These are phyloP conservation scores for Debaryomycetaceae sp. DNA, from an alignment of 1,139 yeast species.

Conservation along the genomic window DNA sequence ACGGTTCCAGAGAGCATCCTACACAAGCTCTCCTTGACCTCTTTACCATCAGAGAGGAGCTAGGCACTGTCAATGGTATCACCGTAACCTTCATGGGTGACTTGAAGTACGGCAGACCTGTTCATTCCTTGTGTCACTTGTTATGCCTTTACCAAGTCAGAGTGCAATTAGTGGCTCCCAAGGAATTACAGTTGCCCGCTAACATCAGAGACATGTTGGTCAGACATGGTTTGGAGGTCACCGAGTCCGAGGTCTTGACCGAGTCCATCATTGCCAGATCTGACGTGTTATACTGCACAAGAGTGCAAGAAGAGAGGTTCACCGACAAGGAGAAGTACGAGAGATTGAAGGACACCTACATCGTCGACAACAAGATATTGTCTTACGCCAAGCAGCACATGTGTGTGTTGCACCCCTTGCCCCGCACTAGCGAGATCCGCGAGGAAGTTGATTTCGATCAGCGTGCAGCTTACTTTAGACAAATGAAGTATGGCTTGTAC, in stretches of 20 bases:
- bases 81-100: conserved; percentile 99
- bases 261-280: conserved; percentile 82
- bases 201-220: conserved; percentile 62
- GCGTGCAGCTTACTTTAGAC: conserved; percentile 98
- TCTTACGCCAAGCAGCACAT: conserved; percentile 94
- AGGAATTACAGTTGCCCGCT: conserved; percentile 78
- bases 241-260: conserved; percentile 73
- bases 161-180: conserved; percentile 88
- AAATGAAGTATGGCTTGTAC: conserved; percentile 96
- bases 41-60: conserved; percentile 97
- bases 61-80: conserved; percentile 97
- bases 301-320: conserved; percentile 97
- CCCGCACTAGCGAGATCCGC: conserved; percentile 92
- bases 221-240: conserved; percentile 61
- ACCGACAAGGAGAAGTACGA: conserved; percentile 70
- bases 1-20: conserved; percentile 97
- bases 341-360: conserved; percentile 84
- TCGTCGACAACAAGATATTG: conserved; percentile 88
- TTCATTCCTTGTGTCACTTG: conserved; percentile 90
- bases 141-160: conserved; percentile 90
- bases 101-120: conserved; percentile 96
- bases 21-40: conserved; percentile 96
- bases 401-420: conserved; percentile 99
- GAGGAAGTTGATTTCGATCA: conserved; percentile 99
- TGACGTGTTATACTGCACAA: conserved; percentile 95